These are phyloP conservation scores for Diaporthe amygdali DNA, from an alignment of 2,329 filamentous ascomycete genomes.

Conservation along the genomic window DNA sequence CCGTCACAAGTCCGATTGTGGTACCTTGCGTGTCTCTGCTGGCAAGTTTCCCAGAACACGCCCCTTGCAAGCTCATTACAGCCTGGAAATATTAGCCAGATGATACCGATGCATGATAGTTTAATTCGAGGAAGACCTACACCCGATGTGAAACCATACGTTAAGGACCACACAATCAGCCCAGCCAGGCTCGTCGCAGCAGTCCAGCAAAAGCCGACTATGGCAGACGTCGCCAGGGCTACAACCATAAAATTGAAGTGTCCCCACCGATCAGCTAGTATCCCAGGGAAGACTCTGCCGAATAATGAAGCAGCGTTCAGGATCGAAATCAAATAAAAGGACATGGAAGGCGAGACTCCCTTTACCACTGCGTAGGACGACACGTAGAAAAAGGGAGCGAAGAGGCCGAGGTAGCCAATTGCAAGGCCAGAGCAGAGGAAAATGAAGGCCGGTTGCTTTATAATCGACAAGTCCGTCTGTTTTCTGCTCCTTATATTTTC, in stretches of 20 bases:
- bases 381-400: slow-evolving; percentile 59
- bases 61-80: slow-evolving; percentile 50
- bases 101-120: neutral
- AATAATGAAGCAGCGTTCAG: slow-evolving; percentile 60
- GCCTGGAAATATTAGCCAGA: slow-evolving; percentile 35
- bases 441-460: slow-evolving; percentile 46
- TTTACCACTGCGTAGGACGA: slow-evolving; percentile 50
- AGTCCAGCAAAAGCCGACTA: slow-evolving; percentile 51
- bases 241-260: slow-evolving; percentile 49
- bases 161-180: slow-evolving; percentile 47
- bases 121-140: slow-evolving; percentile 32
- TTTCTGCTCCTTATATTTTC: neutral
- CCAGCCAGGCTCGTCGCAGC: slow-evolving; percentile 46
- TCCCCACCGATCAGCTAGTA: slow-evolving; percentile 47
- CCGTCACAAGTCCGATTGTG: slow-evolving; percentile 47
- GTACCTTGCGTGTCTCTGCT: slow-evolving; percentile 43
- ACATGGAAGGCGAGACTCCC: slow-evolving; percentile 46
- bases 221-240: slow-evolving; percentile 36
- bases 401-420: slow-evolving; percentile 54
- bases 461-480: slow-evolving; percentile 14
- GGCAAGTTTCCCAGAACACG: slow-evolving; percentile 49
- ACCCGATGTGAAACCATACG: slow-evolving; percentile 52
- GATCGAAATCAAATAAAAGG: slow-evolving; percentile 59
- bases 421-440: slow-evolving; percentile 45
- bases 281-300: slow-evolving; percentile 56